Base-by-base conservation (phyloP, 352 stramenopile species). In the Globisporangium uncinulatum region DNA sequence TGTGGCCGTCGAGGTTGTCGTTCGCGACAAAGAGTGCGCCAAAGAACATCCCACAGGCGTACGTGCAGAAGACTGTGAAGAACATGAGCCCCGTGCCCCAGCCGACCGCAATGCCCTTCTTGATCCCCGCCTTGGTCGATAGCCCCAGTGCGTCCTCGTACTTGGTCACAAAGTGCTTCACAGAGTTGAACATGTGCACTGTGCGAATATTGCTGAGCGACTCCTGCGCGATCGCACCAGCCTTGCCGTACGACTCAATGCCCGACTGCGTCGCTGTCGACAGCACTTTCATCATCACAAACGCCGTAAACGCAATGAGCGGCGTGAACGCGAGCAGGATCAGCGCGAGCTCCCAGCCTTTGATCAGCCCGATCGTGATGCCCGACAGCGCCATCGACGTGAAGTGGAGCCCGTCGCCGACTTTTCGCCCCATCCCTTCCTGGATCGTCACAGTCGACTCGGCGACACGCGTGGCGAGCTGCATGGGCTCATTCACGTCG, bases 141-240 rank as follows among this genome's bases (percentile, higher is more conserved):
- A 71, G 13, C 1, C 46, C 49, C 13, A 94, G 48, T 3, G 80
- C 75, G 1, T 44, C 53, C 20, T 83, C 63, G 54, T 92, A 94
- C 54, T 91, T 89, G 39, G 17, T 24, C 14, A 74, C 62, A 42
- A 91, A 86, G 31, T 84, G 66, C 7, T 66, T 48, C 31, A 88
- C 76, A 1, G 81, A 69, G 57, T 87, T 89, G 69, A 92, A 87
- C 70, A 86, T 82, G 71, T 89, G 74, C 36, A 94, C 82, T 0
- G 83, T 93, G 24, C 79, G 78, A 6, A 89, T 71, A 48, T 89
- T 92, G 46, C 74, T 69, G 29, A 92, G 65, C 1, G 76, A 65
- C 39, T 93, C 85, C 51, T 95, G 79, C 1, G 80, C 80, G n/a
- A 93, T 57, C 0, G 79, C 73, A 29, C 83, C 83, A 29, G 79